Percentiles rank a stretch among this genome's conserved stretches.
phyloP scores from a whole-genome alignment of 2,329 filamentous ascomycete genomes.

The Fusarium phyllophilum region DNA sequence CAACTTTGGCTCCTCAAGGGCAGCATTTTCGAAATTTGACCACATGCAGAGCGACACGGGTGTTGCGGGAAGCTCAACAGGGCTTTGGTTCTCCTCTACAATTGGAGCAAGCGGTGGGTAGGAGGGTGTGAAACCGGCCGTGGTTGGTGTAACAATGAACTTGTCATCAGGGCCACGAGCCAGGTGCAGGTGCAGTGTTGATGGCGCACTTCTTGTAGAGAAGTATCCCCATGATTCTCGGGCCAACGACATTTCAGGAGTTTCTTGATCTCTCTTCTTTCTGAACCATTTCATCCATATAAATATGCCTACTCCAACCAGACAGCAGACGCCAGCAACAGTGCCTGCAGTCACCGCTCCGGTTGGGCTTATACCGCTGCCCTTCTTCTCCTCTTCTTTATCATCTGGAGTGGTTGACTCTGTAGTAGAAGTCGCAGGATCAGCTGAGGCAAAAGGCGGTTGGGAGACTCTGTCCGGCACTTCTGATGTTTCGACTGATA shows the following conservation, averaged over 20 bases:
- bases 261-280: constrained; percentile 22
- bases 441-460: constrained; percentile 13
- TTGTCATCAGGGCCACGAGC: constrained; percentile 41
- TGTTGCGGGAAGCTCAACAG: constrained; percentile 42
- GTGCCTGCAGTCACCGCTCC: constrained; percentile 39
- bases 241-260: neutral
- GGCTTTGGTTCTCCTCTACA: constrained; percentile 16
- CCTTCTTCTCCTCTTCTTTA: constrained; percentile 9
- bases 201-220: constrained; percentile 24
- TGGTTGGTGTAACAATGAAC: constrained; percentile 41
- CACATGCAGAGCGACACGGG: constrained; percentile 45
- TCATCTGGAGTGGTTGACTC: constrained; percentile 17
- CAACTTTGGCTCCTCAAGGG: constrained; percentile 41
- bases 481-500: constrained; percentile 34
- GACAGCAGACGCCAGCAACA: constrained; percentile 39
- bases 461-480: constrained; percentile 17
- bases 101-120: constrained; percentile 6
- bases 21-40: constrained; percentile 40
- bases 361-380: constrained; percentile 23
- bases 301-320: constrained; percentile 38
- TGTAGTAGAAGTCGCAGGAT: constrained; percentile 6
- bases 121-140: constrained; percentile 33
- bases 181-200: constrained; percentile 33
- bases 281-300: constrained; percentile 43
- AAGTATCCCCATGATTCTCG: constrained; percentile 38